Conservation (phyloP, 805 yeast genomes). For the Wickerhamiella brachini region DNA sequence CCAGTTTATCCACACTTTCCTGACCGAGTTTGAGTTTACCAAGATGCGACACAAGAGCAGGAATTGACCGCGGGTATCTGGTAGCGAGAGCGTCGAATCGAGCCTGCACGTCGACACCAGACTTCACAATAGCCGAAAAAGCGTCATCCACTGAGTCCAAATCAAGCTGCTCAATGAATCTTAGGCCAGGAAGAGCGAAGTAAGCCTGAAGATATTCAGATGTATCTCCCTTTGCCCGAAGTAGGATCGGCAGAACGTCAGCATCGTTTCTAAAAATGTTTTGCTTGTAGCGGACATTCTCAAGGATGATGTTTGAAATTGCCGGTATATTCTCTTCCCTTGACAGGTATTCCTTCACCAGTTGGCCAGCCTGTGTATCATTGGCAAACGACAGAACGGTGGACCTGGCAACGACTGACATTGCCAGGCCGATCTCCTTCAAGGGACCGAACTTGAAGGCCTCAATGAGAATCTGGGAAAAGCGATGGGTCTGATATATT, state of each 20-base stretch:
- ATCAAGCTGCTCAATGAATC: neutral
- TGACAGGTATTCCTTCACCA: constrained; percentile 7
- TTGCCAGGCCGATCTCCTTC: neutral
- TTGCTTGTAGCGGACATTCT: neutral
- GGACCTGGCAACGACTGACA: neutral
- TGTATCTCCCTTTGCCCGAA: neutral
- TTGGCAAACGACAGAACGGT: neutral
- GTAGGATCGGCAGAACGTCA: neutral
- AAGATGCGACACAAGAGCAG: constrained; percentile 1
- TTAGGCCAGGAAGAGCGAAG: constrained; percentile 1
- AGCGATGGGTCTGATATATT: constrained; percentile 8
- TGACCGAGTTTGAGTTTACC: neutral
- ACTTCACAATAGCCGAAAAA: neutral
- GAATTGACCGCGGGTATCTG: constrained; percentile 4
- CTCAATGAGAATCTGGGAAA: neutral
- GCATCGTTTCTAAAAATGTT: constrained; percentile 1
- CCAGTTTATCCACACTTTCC: constrained; percentile 1
- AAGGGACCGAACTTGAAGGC: neutral
- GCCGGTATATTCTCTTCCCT: neutral
- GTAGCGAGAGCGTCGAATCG: constrained; percentile 4
- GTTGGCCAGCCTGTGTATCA: constrained; percentile 7
- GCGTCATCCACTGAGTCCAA: neutral
- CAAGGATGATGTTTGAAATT: constrained; percentile 3
- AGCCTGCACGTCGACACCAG: constrained; percentile 4
- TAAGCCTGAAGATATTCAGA: neutral